Base-by-base conservation (phyloP, 2,329 filamentous ascomycete genomes). In the Colletotrichum gigasporum region DNA sequence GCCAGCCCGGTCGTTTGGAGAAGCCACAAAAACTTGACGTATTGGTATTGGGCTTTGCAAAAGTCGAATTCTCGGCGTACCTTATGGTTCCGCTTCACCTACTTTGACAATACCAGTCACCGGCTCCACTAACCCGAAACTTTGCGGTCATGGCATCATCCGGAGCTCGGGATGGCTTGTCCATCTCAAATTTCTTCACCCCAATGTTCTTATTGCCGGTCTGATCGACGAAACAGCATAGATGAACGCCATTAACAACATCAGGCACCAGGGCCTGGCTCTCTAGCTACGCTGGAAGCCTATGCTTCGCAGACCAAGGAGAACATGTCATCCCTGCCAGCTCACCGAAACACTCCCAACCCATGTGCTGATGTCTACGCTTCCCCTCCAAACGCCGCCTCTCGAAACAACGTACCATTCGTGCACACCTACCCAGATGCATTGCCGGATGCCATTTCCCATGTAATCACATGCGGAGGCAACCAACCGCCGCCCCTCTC, bases 111-210 rank as follows among this genome's bases (percentile, higher is more conserved):
- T 42, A 48, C 54, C 42, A 57, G 54, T 30, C 54, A 57, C 22
- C 78, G 11, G 24, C 30, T 34, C 39, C 3, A 24, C 22, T 16
- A n/a, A n/a, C n/a, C n/a, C n/a, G n/a, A n/a, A n/a, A n/a, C n/a
- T n/a, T n/a, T n/a, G n/a, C n/a, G n/a, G n/a, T n/a, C n/a, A n/a
- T n/a, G n/a, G n/a, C n/a, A n/a, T n/a, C n/a, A n/a, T n/a, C n/a
- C n/a, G n/a, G n/a, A n/a, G n/a, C n/a, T n/a, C n/a, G n/a, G n/a
- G n/a, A n/a, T n/a, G n/a, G n/a, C n/a, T n/a, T n/a, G n/a, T n/a
- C n/a, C n/a, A n/a, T n/a, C n/a, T n/a, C n/a, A n/a, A n/a, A n/a
- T n/a, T n/a, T n/a, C n/a, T n/a, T n/a, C n/a, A n/a, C n/a, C n/a
- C n/a, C n/a, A n/a, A n/a, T n/a, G n/a, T n/a, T n/a, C n/a, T n/a